phyloP scores from a whole-genome alignment of 176 grass and related monocot species.

The Musa troglodytarum region DNA sequence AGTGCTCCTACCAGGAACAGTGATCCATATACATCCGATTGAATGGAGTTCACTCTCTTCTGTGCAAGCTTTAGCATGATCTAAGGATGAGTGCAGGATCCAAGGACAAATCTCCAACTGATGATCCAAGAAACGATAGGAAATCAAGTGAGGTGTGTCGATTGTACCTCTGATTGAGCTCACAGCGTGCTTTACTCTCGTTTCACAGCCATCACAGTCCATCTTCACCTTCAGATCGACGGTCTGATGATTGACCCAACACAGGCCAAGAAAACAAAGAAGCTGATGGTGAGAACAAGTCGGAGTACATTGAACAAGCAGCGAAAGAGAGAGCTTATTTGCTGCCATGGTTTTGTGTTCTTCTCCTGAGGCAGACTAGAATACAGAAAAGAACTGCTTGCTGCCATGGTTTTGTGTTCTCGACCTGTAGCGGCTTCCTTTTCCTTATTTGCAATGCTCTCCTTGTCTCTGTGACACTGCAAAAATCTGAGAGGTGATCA shows the following conservation, averaged over 20 bases:
- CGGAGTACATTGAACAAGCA: background rate
- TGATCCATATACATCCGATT: no score
- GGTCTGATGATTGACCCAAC: constrained; percentile 31
- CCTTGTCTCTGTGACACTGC: constrained; percentile 56
- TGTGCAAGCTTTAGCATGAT: no score
- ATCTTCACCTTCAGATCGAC: constrained; percentile 84
- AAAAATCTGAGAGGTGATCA: constrained; percentile 51
- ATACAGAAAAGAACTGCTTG: background rate
- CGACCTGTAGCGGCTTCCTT: constrained; percentile 71
- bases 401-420: no score
- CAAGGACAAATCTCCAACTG: no score
- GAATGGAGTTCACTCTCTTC: no score
- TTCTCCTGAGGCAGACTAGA: background rate
- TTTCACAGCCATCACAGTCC: constrained; percentile 85
- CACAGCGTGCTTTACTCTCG: constrained; percentile 48
- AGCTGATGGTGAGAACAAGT: background rate
- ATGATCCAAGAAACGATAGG: no score
- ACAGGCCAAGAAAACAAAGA: background rate
- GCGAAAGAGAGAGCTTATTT: constrained; percentile 5
- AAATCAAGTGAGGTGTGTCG: no score
- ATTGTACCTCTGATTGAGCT: constrained; percentile 38
- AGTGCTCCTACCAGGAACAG: no score
- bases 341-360: background rate
- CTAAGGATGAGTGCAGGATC: no score
- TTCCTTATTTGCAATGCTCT: constrained; percentile 50